phyloP scores from a whole-genome alignment of 2,329 filamentous ascomycete genomes.

The Epichloe scottii region DNA sequence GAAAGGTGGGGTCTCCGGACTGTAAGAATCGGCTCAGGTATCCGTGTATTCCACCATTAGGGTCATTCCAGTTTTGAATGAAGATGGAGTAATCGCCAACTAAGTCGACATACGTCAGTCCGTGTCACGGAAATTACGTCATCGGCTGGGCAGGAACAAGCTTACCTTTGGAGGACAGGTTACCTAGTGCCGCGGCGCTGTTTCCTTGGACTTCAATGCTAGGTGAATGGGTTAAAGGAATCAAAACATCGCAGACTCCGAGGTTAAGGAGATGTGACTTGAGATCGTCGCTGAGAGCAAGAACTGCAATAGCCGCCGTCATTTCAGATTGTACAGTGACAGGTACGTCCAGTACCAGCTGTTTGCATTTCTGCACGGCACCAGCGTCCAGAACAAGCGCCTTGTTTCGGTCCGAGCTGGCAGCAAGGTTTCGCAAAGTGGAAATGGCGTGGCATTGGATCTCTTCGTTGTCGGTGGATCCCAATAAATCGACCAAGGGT shows the following conservation, averaged over 20 bases:
- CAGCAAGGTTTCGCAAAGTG: conserved; percentile 85
- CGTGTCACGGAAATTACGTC: neutral
- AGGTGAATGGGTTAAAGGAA: conserved; percentile 85
- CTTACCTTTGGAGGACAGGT: conserved; percentile 90
- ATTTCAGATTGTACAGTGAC: conserved; percentile 96
- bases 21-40: conserved; percentile 88
- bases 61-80: conserved; percentile 84
- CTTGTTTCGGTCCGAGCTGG: conserved; percentile 96
- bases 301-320: conserved; percentile 96
- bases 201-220: conserved; percentile 98
- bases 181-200: conserved; percentile 88
- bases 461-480: conserved; percentile 94
- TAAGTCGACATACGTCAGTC: conserved; percentile 24
- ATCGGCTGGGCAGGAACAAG: neutral
- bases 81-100: conserved; percentile 97
- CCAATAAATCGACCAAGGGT: conserved; percentile 83
- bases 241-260: conserved; percentile 91
- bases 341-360: conserved; percentile 84
- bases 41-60: conserved; percentile 87
- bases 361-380: conserved; percentile 96
- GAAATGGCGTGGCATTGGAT: conserved; percentile 99
- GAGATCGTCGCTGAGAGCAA: conserved; percentile 89
- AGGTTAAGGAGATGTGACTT: conserved; percentile 84
- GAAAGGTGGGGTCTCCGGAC: conserved; percentile 92
- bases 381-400: conserved; percentile 93